These are phyloP conservation scores for Monosporozyma aerobia DNA, from an alignment of 805 yeast genomes.

Conservation along the genomic window DNA sequence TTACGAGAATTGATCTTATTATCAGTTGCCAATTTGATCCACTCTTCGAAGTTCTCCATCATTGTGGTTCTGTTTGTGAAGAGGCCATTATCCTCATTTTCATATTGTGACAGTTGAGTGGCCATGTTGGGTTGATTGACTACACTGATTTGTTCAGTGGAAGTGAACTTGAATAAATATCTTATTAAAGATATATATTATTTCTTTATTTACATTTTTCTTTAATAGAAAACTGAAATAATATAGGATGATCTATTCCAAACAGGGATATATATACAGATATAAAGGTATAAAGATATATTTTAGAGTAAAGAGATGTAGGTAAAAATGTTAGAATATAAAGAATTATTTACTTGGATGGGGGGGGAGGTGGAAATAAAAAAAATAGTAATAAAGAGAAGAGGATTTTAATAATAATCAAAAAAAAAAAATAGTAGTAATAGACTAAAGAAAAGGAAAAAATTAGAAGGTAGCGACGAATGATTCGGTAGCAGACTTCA, in stretches of 20 bases:
- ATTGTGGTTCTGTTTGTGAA: conserved; percentile 32
- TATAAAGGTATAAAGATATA: background rate
- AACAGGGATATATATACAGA: no score
- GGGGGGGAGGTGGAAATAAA: background rate
- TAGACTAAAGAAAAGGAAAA: background rate
- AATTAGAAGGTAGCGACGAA: conserved; percentile 81
- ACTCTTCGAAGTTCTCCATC: conserved; percentile 57
- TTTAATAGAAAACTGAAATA: no score
- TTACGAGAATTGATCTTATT: conserved; percentile 77
- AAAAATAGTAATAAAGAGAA: background rate
- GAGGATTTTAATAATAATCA: background rate
- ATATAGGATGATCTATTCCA: no score
- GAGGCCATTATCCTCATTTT: conserved; percentile 15
- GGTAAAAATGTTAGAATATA: background rate
- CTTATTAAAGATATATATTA: no score
- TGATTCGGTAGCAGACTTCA: conserved; percentile 86
- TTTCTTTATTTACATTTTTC: no score
- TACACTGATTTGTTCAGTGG: no score
- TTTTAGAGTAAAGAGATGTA: no score
- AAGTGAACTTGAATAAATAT: no score
- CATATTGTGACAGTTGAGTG: conserved; percentile 2
- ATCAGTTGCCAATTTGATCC: conserved; percentile 77
- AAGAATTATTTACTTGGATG: background rate
- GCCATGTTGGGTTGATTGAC: background rate
- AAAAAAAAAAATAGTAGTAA: background rate